A percentile compares a stretch with the other conserved stretches of the same genome.
phyloP scores from a whole-genome alignment of 1,284 basidiomycete species.

The Apiotrichum porosum region DNA sequence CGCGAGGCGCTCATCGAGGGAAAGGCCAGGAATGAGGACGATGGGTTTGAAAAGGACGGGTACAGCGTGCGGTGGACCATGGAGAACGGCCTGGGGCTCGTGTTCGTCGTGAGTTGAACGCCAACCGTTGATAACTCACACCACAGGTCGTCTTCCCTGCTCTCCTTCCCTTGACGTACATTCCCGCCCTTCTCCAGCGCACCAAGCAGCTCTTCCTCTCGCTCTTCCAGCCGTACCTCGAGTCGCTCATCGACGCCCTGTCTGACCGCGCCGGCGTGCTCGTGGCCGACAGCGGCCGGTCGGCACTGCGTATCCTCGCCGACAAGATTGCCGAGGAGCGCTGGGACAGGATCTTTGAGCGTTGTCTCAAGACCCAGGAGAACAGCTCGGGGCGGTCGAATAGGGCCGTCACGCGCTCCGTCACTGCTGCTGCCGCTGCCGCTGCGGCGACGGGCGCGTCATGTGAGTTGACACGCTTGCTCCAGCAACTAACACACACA shows the following conservation, averaged over 20 bases:
- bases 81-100: slow-evolving; percentile 85
- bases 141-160: slow-evolving; percentile 89
- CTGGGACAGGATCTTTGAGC: slow-evolving; percentile 44
- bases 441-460: neutral
- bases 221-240: slow-evolving; percentile 74
- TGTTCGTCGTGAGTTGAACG: slow-evolving; percentile 71
- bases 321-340: slow-evolving; percentile 34
- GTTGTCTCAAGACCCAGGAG: slow-evolving; percentile 40
- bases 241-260: slow-evolving; percentile 73
- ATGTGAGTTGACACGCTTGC: neutral
- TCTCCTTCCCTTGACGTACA: slow-evolving; percentile 89
- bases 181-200: slow-evolving; percentile 76
- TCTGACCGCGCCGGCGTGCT: slow-evolving; percentile 52
- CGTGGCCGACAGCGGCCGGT: slow-evolving; percentile 31
- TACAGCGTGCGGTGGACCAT: slow-evolving; percentile 89
- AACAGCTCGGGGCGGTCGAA: no score
- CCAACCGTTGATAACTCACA: neutral
- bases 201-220: slow-evolving; percentile 80
- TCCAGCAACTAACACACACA: neutral
- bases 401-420: no score
- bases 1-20: slow-evolving; percentile 85
- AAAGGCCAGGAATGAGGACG: slow-evolving; percentile 51
- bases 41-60: slow-evolving; percentile 83
- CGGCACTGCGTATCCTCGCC: slow-evolving; percentile 27
- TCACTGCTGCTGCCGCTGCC: neutral